phyloP scores from a whole-genome alignment of 2,329 filamentous ascomycete species.

The Boeremia exigua region DNA sequence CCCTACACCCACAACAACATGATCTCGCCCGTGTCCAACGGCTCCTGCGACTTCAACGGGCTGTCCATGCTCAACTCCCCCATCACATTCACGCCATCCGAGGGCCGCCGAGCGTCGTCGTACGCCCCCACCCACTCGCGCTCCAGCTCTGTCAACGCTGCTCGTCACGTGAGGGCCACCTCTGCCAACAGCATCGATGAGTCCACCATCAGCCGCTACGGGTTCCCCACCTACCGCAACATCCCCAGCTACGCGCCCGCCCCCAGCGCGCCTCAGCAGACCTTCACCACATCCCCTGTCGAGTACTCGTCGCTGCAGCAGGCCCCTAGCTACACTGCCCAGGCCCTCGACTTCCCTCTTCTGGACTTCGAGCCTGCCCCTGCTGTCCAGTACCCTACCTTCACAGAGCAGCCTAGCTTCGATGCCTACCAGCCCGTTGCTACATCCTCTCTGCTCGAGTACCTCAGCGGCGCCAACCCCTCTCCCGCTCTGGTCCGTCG shows the following conservation, averaged over 20 bases:
- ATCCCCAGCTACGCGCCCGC: slow-evolving; percentile 65
- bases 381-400: slow-evolving; percentile 53
- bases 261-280: slow-evolving; percentile 41
- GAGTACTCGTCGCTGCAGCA: slow-evolving; percentile 42
- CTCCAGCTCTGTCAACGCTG: slow-evolving; percentile 66
- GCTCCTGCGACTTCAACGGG: slow-evolving; percentile 48
- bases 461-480: slow-evolving; percentile 80
- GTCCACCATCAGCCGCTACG: slow-evolving; percentile 70
- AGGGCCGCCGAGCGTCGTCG: slow-evolving; percentile 44
- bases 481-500: slow-evolving; percentile 81
- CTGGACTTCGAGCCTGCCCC: slow-evolving; percentile 47
- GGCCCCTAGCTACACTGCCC: slow-evolving; percentile 39
- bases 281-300: slow-evolving; percentile 49
- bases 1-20: slow-evolving; percentile 52
- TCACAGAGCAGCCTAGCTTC: slow-evolving; percentile 47
- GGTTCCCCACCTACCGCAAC: slow-evolving; percentile 84
- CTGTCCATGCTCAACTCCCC: slow-evolving; percentile 68
- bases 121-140: slow-evolving; percentile 53
- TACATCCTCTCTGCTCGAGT: slow-evolving; percentile 75
- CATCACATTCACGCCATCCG: slow-evolving; percentile 55
- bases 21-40: slow-evolving; percentile 54
- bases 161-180: slow-evolving; percentile 59
- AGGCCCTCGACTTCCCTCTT: slow-evolving; percentile 43
- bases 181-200: slow-evolving; percentile 74
- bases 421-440: slow-evolving; percentile 45